Percentiles rank a stretch among this genome's conserved stretches.
These are phyloP conservation scores for Quercus mongolica DNA, from an alignment of 306 rosid genomes.

Conservation along the genomic window DNA sequence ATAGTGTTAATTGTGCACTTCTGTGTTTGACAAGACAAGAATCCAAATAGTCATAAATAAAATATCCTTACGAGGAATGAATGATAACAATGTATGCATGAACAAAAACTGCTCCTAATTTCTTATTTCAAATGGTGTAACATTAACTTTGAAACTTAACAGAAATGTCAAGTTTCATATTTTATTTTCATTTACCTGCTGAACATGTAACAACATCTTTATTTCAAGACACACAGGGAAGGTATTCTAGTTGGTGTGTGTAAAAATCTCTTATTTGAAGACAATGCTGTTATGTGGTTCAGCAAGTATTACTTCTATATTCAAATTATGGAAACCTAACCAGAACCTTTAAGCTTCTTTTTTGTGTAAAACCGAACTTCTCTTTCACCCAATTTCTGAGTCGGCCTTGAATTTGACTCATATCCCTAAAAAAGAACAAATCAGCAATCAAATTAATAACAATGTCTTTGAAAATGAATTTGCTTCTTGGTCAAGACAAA, in stretches of 20 bases:
- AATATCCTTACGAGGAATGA: no score
- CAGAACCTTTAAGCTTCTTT: neutral
- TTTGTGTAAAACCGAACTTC: constrained; percentile 36
- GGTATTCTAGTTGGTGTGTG: no score
- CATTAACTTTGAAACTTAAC: neutral
- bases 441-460: neutral
- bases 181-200: neutral
- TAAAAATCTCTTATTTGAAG: neutral
- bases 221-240: neutral
- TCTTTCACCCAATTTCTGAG: constrained; percentile 38
- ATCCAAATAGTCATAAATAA: no score
- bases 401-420: constrained; percentile 66
- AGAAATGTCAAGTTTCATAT: neutral
- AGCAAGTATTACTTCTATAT: neutral
- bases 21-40: no score
- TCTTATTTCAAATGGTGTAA: no score
- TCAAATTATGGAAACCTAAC: no score
- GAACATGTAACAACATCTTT: neutral
- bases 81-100: no score
- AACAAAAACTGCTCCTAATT: no score
- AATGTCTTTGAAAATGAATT: neutral
- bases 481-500: neutral
- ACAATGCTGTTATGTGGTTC: neutral
- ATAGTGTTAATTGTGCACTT: no score
- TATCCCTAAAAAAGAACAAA: constrained; percentile 36